Evolutionary conservation across 176 grass and related monocot species (phyloP), one percentile per base, ranked within the genome.

Genomic region (Eragrostis curvula): DNA sequence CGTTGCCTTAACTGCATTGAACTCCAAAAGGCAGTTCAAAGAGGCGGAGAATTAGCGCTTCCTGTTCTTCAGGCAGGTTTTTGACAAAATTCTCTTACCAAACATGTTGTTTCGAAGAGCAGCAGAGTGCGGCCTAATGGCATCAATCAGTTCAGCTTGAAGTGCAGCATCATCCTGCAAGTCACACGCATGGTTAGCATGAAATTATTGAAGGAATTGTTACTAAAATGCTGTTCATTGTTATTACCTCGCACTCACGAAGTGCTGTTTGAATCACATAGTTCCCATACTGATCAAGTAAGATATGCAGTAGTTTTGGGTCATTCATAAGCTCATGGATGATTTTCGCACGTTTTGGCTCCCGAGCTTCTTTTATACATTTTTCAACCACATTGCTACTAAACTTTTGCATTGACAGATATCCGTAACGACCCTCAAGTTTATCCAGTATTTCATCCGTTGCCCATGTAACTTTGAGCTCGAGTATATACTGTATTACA

Each of bases 361-460:
- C 79, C n/a, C 4, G 47, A 3, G 52, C 75, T 73, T 75, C 36
- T 72, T 75, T 84, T 56, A 97, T 46, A 60, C 94, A 97, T 67
- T 88, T 92, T 46, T 97, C 94, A 0, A 97, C 87, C 16, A 97
- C 94, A 23, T 97, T 88, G 79, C 91, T 97, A 48, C 91, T 88
- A 59, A 64, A 94, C 68, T 97, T 97, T 59, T 97, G 85, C 82
- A 88, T 82, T 3, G 94, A 97, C 15, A 97, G 66, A 44, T 50
- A 66, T 21, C 56, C 59, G 5, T 84, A 88, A 13, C 67, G 57
- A 12, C 85, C 85, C 32, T 81, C 72, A 9, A 97, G 87, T 11
- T 85, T 86, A 53, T 87, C 71, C 72, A 97, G 48, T 75, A 97
- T 88, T 71, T 85, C 60, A 43, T 68, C 58, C 1, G 65, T 94